These are phyloP conservation scores for Naganishia antarctica DNA, from an alignment of 768 basidiomycete species.

Conservation along the genomic window DNA sequence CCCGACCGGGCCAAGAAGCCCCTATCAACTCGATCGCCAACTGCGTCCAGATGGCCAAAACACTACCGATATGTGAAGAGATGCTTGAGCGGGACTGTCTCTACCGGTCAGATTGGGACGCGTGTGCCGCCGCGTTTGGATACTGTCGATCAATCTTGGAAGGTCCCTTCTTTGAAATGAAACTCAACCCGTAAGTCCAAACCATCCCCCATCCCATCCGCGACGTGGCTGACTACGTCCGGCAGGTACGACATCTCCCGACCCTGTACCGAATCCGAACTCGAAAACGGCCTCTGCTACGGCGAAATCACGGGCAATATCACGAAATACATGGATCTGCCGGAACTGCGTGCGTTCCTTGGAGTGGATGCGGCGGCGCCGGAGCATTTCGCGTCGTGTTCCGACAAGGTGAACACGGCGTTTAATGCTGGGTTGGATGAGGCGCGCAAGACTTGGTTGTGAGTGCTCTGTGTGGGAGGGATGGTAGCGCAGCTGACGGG, in stretches of 20 bases:
- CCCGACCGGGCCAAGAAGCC: constrained; percentile 28
- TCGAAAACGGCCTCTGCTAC: constrained; percentile 58
- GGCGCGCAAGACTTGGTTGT: constrained; percentile 56
- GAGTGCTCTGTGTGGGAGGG: too few species aligned
- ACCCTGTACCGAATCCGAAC: constrained; percentile 55
- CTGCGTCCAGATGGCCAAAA: constrained; percentile 45
- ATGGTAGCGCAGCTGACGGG: too few species aligned
- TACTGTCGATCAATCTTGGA: constrained; percentile 64
- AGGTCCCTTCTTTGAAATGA: constrained; percentile 50
- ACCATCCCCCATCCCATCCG: not conserved
- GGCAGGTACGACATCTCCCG: constrained; percentile 64
- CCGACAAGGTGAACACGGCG: constrained; percentile 52
- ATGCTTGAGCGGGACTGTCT: constrained; percentile 61
- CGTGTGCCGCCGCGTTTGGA: constrained; percentile 62
- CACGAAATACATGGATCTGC: constrained; percentile 59
- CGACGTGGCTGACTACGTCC: not conserved
- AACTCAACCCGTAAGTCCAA: constrained; percentile 49
- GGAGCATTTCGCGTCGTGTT: constrained; percentile 51
- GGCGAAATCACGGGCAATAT: constrained; percentile 57
- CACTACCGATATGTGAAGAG: constrained; percentile 64
- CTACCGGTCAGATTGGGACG: constrained; percentile 62
- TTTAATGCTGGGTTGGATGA: constrained; percentile 61
- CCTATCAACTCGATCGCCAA: constrained; percentile 37
- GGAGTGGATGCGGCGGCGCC: constrained; percentile 63
- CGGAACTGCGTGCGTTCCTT: constrained; percentile 56